Base-by-base conservation (phyloP, 2,329 filamentous ascomycete species). In the Talaromyces sp. region DNA sequence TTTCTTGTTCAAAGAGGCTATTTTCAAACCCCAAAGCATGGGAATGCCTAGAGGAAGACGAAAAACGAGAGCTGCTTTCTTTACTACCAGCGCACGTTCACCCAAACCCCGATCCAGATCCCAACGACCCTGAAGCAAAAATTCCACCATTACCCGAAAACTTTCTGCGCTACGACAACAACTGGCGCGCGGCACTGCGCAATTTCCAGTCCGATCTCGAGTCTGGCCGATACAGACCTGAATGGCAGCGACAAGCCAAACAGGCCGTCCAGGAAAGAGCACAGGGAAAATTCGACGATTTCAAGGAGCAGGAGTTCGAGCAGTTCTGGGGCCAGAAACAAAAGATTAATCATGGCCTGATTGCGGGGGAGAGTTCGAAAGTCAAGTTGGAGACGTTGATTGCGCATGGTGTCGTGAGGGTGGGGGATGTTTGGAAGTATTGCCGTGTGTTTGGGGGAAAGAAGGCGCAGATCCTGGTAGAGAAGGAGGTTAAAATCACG, bases 291-390 rank as follows among this genome's bases (percentile, higher is more conserved):
- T 89, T 85, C 67, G 86, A 89, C 69, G 76, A 76, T 6, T 86
- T 83, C 75, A 84, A 87, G 72, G 81, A 82, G 54, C 73, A 77
- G 54, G 82, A 86, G 66, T 82, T 82, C 15, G 84, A 88, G 71
- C 73, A 79, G 63, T 85, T 83, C 68, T 88, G 85, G 84, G 86
- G 85, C 0, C 82, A 86, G 72, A 85, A 85, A 67, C 79, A 80
- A 71, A 79, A 75, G 66, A 66, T 78, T 41, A 69, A 73, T 50
- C 69, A 67, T 41, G 66, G 65, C 9, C 67, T 77, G 19, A n/a
- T 72, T 61, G 78, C 81, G 9, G 81, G 81, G 3, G 77, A 82
- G 64, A 78, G 76, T 65, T 75, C 75, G 5, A 77, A 74, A 39
- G 72, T 82, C 15, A 81, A 76, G 64, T 61, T 82, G 31, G 70